Conservation (phyloP, 768 basidiomycete species). For the Pulveroboletus sp. region DNA sequence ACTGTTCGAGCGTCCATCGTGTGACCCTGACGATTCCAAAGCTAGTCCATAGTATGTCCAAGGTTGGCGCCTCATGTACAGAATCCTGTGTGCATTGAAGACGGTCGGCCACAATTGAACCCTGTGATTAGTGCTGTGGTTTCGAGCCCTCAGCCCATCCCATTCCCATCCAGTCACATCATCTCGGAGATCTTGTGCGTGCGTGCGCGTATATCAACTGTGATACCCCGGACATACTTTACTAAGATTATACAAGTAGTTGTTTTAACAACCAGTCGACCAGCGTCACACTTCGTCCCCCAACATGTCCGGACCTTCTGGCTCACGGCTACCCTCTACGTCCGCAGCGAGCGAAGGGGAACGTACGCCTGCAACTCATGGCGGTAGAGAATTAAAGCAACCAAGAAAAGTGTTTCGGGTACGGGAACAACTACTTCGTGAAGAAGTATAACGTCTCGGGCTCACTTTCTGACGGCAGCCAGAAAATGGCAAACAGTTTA, state of each 20-base stretch:
- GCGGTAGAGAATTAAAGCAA: not conserved
- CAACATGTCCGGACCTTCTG: not conserved
- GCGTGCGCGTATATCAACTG: not conserved
- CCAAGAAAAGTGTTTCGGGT: not conserved
- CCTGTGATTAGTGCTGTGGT: not conserved
- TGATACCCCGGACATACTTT: not conserved
- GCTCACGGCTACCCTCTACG: not conserved
- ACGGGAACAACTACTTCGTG: not conserved
- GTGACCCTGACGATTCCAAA: not conserved
- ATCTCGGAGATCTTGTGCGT: not conserved
- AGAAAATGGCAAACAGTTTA: not conserved
- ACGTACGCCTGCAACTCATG: not conserved
- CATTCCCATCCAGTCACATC: not conserved
- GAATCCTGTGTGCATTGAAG: not conserved
- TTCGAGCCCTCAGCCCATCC: not conserved
- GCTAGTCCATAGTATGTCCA: not conserved
- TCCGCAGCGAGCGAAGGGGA: not conserved
- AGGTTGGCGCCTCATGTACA: not conserved
- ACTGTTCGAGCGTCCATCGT: not conserved
- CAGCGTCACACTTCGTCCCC: not conserved
- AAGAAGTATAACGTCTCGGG: not conserved
- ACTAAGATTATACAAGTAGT: not conserved
- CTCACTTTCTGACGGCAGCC: not conserved
- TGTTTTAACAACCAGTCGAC: not conserved
- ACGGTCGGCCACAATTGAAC: not conserved